Evolutionary conservation across 495 filamentous ascomycete species (phyloP).

Genomic region (Wilcoxina mikolae): DNA sequence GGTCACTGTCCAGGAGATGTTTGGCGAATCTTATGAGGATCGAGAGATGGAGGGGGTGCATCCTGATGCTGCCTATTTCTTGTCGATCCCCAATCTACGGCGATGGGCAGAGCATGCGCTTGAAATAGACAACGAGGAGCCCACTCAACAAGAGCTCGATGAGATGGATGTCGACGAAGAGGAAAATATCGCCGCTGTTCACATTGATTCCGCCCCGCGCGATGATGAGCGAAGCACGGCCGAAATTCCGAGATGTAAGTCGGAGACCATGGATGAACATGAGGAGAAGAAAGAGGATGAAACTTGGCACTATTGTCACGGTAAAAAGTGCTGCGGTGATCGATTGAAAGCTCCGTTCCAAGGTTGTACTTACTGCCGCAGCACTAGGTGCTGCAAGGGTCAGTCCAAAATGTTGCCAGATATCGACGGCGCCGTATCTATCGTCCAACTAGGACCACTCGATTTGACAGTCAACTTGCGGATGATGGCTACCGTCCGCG

Average conservation of each 20-base stretch:
- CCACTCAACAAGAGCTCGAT: neutral
- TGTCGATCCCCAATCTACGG: neutral
- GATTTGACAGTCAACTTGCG: neutral
- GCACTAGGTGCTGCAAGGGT: neutral
- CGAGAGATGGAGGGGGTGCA: neutral
- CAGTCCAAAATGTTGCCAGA: neutral
- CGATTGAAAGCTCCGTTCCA: neutral
- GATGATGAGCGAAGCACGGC: neutral
- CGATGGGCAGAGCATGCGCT: neutral
- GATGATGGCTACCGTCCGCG: neutral
- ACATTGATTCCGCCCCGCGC: neutral
- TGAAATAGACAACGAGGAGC: neutral
- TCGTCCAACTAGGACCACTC: neutral
- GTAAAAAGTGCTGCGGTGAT: neutral
- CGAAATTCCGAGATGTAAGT: neutral
- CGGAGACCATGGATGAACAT: neutral
- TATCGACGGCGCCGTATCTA: neutral
- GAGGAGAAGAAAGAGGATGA: neutral
- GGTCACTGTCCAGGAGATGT: slow-evolving; percentile 1
- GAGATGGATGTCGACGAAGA: neutral
- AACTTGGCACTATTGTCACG: slow-evolving; percentile 2
- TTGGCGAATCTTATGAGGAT: neutral
- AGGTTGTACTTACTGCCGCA: neutral
- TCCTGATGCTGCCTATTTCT: neutral
- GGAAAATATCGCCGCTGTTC: neutral